Conservation (phyloP, 257 asterid species). For the Dorcoceras hygrometricum region DNA sequence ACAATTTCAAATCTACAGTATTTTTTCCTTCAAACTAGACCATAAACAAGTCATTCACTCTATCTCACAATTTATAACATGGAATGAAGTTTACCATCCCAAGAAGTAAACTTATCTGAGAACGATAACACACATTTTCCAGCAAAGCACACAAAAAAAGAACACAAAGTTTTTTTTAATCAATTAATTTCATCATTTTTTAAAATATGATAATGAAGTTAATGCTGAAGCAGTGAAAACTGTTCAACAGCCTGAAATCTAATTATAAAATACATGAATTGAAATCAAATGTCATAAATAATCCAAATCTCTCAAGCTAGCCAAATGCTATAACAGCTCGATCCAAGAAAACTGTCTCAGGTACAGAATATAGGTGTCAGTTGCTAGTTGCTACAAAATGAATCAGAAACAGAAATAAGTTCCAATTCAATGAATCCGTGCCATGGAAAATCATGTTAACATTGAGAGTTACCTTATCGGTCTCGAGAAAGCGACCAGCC, state of each 20-base stretch:
- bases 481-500: constrained; percentile 50
- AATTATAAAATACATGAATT: neutral
- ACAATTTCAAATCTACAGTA: neutral
- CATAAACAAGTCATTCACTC: constrained; percentile 12
- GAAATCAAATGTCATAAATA: neutral
- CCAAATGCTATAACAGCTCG: neutral
- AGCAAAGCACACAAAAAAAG: neutral
- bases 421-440: neutral
- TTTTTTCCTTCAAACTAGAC: constrained; percentile 1
- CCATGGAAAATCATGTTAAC: neutral
- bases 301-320: neutral
- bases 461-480: constrained; percentile 63
- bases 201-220: neutral
- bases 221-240: neutral
- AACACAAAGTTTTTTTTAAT: no score
- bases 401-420: neutral
- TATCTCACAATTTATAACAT: constrained; percentile 5
- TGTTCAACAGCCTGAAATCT: neutral
- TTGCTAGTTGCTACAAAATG: neutral
- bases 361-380: neutral
- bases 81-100: neutral
- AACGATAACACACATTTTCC: neutral
- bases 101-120: neutral
- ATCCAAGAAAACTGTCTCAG: neutral
- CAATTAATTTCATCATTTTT: no score